Base-by-base conservation (phyloP, 1,139 yeast species). In the Geotrichum phurueaensis region DNA sequence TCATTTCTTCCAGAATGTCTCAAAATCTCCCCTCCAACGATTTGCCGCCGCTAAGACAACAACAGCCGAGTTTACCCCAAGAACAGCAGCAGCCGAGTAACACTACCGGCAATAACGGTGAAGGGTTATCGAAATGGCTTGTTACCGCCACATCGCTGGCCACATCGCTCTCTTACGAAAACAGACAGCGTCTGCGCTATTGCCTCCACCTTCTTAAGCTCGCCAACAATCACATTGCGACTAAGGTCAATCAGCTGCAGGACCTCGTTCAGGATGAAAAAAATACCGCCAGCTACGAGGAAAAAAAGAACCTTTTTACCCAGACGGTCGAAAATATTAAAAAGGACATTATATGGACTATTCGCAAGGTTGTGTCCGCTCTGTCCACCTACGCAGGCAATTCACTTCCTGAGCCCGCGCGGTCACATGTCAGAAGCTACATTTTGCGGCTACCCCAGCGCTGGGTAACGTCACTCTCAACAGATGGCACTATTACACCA, bases 341-440 rank as follows among this genome's bases (percentile, higher is more conserved):
- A 67, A 83, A 85, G 64, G 99, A 94, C 69, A 89, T 94, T 50
- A 86, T 92, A 9, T 82, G 88, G 3, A 94, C 97, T 0, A 92
- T 94, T 29, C 89, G 90, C 72, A 92, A 91, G 71, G 90, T 92
- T 58, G 91, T 92, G 51, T 84, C 85, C 52, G 84, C 94, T 50
- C 87, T 94, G 15, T 89, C 97, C 5, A 89, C 88, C 66, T 90
- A 90, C 68, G 89, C 89, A 0, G 89, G 90, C 0, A 82, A 79
- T 62, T 82, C 89, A 2, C 72, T 86, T 49, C 88, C 91, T 2
- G 90, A 88, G 69, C 96, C 97, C 1, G 96, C 96, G 4, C 82
- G 96, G 65, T 78, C 87, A 1, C 86, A 89, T 56, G 96, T 94
- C 22, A 81, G 97, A 53, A 89, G 86, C 65, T 86, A 88, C 49